These are phyloP conservation scores for Aurinia saxatilis DNA, from an alignment of 345 rosid genomes.

Conservation along the genomic window DNA sequence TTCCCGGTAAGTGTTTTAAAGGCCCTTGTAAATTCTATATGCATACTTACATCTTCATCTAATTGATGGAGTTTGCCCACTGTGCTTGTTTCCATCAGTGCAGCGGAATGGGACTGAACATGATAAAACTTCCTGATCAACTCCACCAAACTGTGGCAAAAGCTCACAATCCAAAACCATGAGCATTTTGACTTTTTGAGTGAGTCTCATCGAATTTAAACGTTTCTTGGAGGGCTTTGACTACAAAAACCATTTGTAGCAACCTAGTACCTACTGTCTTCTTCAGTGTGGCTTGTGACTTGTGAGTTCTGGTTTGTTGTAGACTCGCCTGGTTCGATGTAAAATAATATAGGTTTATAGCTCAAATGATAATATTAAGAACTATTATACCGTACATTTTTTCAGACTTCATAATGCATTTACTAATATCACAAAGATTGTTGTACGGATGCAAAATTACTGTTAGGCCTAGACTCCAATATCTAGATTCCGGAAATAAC, in stretches of 20 bases:
- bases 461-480: too few species aligned
- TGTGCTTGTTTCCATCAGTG: conserved; percentile 26
- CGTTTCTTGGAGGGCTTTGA: not conserved
- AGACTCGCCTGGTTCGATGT: too few species aligned
- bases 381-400: too few species aligned
- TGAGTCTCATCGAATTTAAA: not conserved
- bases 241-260: not conserved
- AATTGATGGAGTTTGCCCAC: conserved; percentile 4
- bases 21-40: not conserved
- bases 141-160: conserved; percentile 47
- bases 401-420: too few species aligned
- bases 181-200: conserved; percentile 31
- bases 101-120: conserved; percentile 45
- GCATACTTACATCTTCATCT: not conserved
- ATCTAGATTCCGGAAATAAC: too few species aligned
- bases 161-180: conserved; percentile 44
- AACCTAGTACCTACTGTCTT: not conserved
- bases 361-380: too few species aligned
- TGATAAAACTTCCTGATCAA: conserved; percentile 39
- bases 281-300: not conserved
- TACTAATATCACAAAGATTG: too few species aligned
- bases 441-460: too few species aligned
- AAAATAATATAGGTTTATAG: too few species aligned
- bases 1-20: conserved; percentile 42
- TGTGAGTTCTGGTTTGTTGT: not conserved